phyloP scores from a whole-genome alignment of 2,329 filamentous ascomycete species.

The Penicillium griseofulvum region DNA sequence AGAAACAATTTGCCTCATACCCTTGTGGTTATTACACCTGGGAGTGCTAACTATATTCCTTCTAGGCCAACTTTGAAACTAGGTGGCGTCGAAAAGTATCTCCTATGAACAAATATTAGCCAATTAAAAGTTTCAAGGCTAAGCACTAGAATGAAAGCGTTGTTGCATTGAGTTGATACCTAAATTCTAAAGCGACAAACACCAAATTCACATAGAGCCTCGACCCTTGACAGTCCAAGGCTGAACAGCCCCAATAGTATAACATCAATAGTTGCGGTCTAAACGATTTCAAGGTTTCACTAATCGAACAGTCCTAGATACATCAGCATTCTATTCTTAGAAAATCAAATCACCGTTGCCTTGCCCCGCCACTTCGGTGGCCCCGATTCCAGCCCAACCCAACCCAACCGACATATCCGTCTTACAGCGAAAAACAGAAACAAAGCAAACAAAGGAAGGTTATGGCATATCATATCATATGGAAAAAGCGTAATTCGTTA shows the following conservation, averaged over 20 bases:
- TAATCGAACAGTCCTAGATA: not conserved
- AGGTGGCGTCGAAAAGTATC: too few species aligned
- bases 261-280: not conserved
- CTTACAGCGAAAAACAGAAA: not conserved
- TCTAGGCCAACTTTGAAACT: not conserved
- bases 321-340: not conserved
- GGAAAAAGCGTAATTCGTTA: conserved; percentile 1
- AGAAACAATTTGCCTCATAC: not conserved
- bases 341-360: not conserved
- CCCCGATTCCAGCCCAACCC: not conserved
- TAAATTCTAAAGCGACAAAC: not conserved
- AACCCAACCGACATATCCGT: not conserved
- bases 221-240: not conserved
- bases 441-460: not conserved
- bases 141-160: not conserved
- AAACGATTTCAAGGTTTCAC: not conserved
- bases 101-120: not conserved
- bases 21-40: not conserved
- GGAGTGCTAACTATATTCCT: not conserved
- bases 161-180: not conserved
- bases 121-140: not conserved
- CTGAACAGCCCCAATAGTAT: not conserved
- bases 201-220: not conserved
- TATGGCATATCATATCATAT: conserved; percentile 2
- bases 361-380: not conserved